These are phyloP conservation scores for Talaromyces marneffei DNA, from an alignment of 2,329 filamentous ascomycete genomes.

Conservation along the genomic window DNA sequence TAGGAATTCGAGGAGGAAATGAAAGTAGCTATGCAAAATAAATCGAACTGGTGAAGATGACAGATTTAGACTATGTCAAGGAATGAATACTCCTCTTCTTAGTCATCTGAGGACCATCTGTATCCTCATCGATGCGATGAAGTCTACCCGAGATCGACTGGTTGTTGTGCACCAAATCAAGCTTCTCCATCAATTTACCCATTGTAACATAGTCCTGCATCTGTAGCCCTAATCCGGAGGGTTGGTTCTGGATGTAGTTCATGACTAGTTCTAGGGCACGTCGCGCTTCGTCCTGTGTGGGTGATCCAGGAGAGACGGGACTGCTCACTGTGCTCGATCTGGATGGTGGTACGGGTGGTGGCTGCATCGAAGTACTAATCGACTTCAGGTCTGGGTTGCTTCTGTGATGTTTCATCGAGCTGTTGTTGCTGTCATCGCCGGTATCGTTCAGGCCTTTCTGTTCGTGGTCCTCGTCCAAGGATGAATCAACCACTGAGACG, in stretches of 20 bases:
- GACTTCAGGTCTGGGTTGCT: conserved; percentile 41
- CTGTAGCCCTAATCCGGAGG: conserved; percentile 53
- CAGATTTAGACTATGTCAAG: conserved; percentile 24
- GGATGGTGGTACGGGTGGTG: conserved; percentile 33
- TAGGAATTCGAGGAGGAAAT: conserved; percentile 18
- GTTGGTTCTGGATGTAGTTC: conserved; percentile 70
- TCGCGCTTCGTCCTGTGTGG: conserved; percentile 79
- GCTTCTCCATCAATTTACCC: conserved; percentile 77
- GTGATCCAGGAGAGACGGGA: conserved; percentile 57
- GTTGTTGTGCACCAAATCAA: conserved; percentile 59
- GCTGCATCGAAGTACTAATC: conserved; percentile 34
- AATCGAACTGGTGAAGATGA: conserved; percentile 16
- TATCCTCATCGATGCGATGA: conserved; percentile 39
- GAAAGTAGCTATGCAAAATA: conserved; percentile 16
- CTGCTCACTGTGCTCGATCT: conserved; percentile 34
- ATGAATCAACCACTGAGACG: conserved; percentile 46
- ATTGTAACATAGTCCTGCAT: conserved; percentile 76
- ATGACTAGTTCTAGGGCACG: conserved; percentile 75
- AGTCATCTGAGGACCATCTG: conserved; percentile 35
- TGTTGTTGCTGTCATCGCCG: conserved; percentile 22
- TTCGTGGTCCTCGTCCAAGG: conserved; percentile 42
- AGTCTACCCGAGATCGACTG: conserved; percentile 39
- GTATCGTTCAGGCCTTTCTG: conserved; percentile 10
- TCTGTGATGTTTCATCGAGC: conserved; percentile 39
- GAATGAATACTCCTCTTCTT: conserved; percentile 46